Percentiles rank a stretch among this genome's conserved stretches.
Evolutionary conservation across 169 alveolate species (phyloP).

Genomic region (Plasmodium gonderi): DNA sequence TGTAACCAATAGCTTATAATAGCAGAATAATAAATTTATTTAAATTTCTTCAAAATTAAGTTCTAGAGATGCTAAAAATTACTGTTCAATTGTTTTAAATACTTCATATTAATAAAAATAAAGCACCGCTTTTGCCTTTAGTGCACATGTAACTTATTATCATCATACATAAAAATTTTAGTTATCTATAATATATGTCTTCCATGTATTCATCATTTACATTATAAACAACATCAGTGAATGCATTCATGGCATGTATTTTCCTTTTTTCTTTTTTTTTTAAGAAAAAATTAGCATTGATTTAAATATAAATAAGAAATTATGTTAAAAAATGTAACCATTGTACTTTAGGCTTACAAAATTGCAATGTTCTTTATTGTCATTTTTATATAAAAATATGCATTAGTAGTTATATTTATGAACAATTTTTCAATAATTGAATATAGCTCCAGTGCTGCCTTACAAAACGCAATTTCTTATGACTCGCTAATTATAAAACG

Average conservation of each 20-base stretch:
- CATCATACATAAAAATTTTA: background rate
- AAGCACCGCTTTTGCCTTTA: background rate
- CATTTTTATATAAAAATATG: background rate
- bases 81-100: background rate
- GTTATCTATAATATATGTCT: background rate
- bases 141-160: background rate
- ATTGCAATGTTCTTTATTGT: background rate
- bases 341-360: background rate
- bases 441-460: background rate
- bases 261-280: background rate
- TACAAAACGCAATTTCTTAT: background rate
- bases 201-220: background rate
- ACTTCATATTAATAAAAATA: background rate
- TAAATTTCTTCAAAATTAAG: background rate
- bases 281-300: background rate
- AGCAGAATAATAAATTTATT: background rate
- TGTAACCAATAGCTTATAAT: background rate
- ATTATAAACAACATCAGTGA: background rate
- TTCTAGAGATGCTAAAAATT: background rate
- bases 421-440: no score
- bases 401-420: background rate
- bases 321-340: background rate
- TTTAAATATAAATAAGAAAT: background rate
- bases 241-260: background rate
- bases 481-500: background rate